phyloP scores from a whole-genome alignment of 495 filamentous ascomycete species.

The Tuber indicum region DNA sequence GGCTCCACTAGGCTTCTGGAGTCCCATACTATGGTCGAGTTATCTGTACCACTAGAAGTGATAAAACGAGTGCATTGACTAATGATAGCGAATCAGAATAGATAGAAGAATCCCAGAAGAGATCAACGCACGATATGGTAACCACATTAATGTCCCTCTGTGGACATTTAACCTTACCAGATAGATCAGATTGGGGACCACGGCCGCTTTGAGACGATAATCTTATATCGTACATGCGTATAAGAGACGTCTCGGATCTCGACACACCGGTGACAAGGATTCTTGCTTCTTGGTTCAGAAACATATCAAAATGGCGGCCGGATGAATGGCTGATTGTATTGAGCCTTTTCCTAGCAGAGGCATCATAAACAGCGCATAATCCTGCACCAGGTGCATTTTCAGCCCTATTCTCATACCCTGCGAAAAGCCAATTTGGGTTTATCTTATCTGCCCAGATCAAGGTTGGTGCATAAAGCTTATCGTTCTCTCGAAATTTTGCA shows the following conservation, averaged over 20 bases:
- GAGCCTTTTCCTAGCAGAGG: background rate
- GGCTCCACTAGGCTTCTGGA: constrained; percentile 51
- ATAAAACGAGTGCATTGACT: constrained; percentile 51
- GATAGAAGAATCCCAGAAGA: constrained; percentile 46
- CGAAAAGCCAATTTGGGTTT: constrained; percentile 25
- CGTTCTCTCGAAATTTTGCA: constrained; percentile 8
- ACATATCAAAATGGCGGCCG: constrained; percentile 32
- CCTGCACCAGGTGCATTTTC: background rate
- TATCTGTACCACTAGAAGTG: constrained; percentile 78
- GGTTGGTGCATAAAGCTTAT: constrained; percentile 19
- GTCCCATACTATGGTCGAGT: constrained; percentile 81
- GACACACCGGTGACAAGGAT: background rate
- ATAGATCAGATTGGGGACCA: too few species aligned
- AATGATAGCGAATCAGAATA: constrained; percentile 45
- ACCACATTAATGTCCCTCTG: constrained; percentile 93
- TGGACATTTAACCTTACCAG: too few species aligned
- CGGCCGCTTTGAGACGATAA: too few species aligned
- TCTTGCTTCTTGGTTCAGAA: constrained; percentile 16
- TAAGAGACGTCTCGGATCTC: constrained; percentile 46
- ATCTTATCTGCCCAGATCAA: too few species aligned
- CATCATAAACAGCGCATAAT: background rate
- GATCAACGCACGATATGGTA: constrained; percentile 51
- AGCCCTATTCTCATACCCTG: constrained; percentile 30
- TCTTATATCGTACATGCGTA: too few species aligned
- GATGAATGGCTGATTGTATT: background rate